Evolutionary conservation across 2,329 filamentous ascomycete species (phyloP).

Genomic region (Botrytis squamosa): DNA sequence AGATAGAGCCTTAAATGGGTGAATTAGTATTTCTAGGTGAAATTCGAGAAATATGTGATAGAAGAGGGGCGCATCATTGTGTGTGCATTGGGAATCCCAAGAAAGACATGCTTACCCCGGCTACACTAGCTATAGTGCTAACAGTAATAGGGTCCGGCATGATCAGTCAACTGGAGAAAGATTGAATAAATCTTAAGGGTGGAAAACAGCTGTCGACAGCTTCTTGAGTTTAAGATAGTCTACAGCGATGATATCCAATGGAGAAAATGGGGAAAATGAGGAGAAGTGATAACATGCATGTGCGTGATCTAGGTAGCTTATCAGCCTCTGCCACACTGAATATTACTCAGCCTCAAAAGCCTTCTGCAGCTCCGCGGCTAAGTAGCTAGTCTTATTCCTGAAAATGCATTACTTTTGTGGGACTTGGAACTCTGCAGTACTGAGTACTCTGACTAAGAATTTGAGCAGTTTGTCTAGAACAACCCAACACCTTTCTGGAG

Average conservation of each 20-base stretch:
- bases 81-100: background rate
- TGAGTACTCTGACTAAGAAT: background rate
- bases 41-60: background rate
- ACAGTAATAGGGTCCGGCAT: background rate
- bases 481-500: background rate
- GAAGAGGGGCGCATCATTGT: background rate
- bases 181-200: background rate
- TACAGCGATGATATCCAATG: background rate
- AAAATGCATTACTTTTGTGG: background rate
- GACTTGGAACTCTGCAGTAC: background rate
- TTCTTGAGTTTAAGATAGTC: background rate
- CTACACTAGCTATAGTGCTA: background rate
- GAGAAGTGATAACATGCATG: background rate
- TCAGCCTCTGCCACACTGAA: background rate
- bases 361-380: background rate
- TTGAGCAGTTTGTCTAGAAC: background rate
- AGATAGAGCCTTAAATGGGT: background rate
- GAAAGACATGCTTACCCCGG: background rate
- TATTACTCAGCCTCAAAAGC: background rate
- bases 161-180: background rate
- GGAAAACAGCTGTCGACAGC: background rate
- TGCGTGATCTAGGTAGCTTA: background rate
- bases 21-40: background rate
- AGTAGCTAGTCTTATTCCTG: background rate
- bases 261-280: background rate